phyloP scores from a whole-genome alignment of 768 basidiomycete species.

The Rhizopogon rudus region DNA sequence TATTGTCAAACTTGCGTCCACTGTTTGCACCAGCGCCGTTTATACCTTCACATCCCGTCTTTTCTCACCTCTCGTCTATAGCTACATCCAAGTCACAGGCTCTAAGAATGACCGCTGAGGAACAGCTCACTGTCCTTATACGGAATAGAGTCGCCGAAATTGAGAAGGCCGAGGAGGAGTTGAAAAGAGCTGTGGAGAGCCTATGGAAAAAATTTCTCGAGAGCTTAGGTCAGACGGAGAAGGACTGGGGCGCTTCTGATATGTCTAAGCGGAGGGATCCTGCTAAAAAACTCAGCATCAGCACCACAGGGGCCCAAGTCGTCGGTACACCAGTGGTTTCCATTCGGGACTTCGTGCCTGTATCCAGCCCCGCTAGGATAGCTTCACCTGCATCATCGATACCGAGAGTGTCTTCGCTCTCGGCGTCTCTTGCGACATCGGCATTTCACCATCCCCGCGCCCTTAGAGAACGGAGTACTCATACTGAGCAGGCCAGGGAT shows the following conservation, averaged over 20 bases:
- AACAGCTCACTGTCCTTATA: slow-evolving; percentile 48
- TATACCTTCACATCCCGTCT: slow-evolving; percentile 69
- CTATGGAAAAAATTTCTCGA: slow-evolving; percentile 60
- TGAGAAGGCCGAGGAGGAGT: slow-evolving; percentile 45
- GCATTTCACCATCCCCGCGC: slow-evolving; percentile 50
- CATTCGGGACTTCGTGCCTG: slow-evolving; percentile 57
- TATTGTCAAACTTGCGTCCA: slow-evolving; percentile 51
- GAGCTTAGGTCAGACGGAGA: slow-evolving; percentile 39
- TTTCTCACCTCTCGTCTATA: slow-evolving; percentile 55
- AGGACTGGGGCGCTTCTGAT: slow-evolving; percentile 24
- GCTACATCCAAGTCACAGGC: slow-evolving; percentile 52
- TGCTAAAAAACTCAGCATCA: slow-evolving; percentile 14
- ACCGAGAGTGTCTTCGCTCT: slow-evolving; percentile 55
- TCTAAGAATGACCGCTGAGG: slow-evolving; percentile 53
- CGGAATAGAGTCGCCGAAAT: slow-evolving; percentile 52
- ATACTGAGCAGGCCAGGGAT: slow-evolving; percentile 10
- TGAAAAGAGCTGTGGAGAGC: slow-evolving; percentile 53
- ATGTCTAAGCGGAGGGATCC: slow-evolving; percentile 15
- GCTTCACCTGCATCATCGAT: slow-evolving; percentile 32
- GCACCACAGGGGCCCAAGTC: slow-evolving; percentile 17
- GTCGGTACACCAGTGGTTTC: slow-evolving; percentile 30
- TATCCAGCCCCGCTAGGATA: slow-evolving; percentile 31
- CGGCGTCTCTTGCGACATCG: slow-evolving; percentile 61
- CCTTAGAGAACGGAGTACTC: slow-evolving; percentile 12
- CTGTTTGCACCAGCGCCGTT: slow-evolving; percentile 76